A percentile compares a stretch with the other conserved stretches of the same genome.
Conservation (phyloP, 2,329 filamentous ascomycete genomes). For the Aspergillus oerlinghausenensis region DNA sequence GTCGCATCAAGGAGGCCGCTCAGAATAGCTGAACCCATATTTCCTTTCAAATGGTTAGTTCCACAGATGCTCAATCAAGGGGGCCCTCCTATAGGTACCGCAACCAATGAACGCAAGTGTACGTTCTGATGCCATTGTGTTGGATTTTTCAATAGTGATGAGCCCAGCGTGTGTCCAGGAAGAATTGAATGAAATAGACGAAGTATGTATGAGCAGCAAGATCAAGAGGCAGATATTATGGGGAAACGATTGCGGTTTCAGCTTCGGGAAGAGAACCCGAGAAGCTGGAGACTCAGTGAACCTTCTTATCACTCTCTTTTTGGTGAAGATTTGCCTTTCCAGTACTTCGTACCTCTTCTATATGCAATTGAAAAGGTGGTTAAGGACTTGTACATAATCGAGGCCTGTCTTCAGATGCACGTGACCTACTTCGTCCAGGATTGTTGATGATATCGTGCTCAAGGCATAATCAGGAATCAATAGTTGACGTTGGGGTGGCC, state of each 20-base stretch:
- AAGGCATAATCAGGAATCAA: no score
- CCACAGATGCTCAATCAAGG: background rate
- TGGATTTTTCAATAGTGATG: background rate
- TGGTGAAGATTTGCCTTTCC: no score
- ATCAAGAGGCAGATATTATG: background rate
- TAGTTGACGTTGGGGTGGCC: no score
- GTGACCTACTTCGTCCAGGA: no score
- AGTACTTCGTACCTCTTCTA: no score
- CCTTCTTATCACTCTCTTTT: background rate
- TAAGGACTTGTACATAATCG: no score
- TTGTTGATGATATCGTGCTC: no score
- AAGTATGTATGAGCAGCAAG: background rate
- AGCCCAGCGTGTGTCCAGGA: background rate
- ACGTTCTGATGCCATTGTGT: conserved; percentile 4
- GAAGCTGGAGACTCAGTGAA: background rate
- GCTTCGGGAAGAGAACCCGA: background rate
- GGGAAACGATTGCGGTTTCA: background rate
- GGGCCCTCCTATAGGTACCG: conserved; percentile 2
- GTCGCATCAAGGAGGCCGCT: conserved; percentile 27
- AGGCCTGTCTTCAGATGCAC: no score
- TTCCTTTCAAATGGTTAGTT: conserved; percentile 21
- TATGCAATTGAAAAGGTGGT: no score
- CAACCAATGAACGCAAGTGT: conserved; percentile 17
- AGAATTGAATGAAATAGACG: background rate
- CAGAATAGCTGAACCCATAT: conserved; percentile 37